phyloP scores from a whole-genome alignment of 1,284 basidiomycete genomes.

The Cryptococcus sp. region DNA sequence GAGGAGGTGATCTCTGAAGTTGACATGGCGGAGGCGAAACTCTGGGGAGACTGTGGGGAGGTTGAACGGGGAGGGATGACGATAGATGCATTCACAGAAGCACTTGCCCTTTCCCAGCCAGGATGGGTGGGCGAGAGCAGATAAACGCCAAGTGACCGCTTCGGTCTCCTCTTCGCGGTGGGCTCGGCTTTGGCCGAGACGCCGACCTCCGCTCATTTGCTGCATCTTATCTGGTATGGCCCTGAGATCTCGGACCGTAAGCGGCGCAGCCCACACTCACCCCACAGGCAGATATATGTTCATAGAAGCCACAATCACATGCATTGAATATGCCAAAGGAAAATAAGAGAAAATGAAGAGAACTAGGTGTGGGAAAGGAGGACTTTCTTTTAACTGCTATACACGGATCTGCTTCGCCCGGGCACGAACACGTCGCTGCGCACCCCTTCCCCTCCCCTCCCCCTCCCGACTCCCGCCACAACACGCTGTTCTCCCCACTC shows the following conservation, averaged over 20 bases:
- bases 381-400: constrained; percentile 1
- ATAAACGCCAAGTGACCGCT: too few species aligned
- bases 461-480: too few species aligned
- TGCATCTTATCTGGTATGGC: not conserved
- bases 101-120: too few species aligned
- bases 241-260: not conserved
- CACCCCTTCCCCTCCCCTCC: not conserved
- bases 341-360: constrained; percentile 7
- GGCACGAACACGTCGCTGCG: too few species aligned
- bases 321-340: constrained; percentile 11
- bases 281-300: not conserved
- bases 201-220: not conserved
- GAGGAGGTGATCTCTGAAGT: constrained; percentile 9
- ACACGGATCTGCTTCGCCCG: not conserved
- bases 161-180: not conserved
- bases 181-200: not conserved
- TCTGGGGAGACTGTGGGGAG: not conserved
- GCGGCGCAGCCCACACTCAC: too few species aligned
- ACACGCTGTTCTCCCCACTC: too few species aligned
- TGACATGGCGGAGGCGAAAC: not conserved
- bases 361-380: not conserved
- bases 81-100: too few species aligned
- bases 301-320: constrained; percentile 5
- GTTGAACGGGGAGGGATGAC: too few species aligned
- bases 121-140: too few species aligned